Base-by-base conservation (phyloP, 139 green algal genomes). In the Picochlorum costavermella region DNA sequence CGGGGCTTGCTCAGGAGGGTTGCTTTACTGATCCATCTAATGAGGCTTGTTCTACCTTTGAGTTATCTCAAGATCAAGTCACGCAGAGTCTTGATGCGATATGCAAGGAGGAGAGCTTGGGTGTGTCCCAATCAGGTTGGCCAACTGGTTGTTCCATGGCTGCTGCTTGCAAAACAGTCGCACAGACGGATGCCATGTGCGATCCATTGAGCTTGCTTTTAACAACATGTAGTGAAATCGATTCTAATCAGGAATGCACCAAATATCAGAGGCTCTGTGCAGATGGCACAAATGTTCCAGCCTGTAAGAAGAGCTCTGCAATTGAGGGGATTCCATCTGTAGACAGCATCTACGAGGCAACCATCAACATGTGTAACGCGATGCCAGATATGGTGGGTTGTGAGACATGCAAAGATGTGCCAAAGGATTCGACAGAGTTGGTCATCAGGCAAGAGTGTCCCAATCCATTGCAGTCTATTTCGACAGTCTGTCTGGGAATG, bases 141-240 rank as follows among this genome's bases (percentile, higher is more conserved):
- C 31, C 68, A 12, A 30, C 68, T 1, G 68, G 60, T 6, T 74
- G 68, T 51, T 57, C 68, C 6, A 49, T 74, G 60, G 69, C 31
- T 33, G 14, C 51, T 36, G 68, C 64, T 50, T 74, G 68, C 56
- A 49, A 70, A 43, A 17, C 36, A 9, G 68, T 50, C 17, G 33
- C 33, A 11, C 3, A 6, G 12, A n/a, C 50, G 0, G 50, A 59
- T 33, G 9, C 10, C 3, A 17, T 30, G 12, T 37, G 23, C 50
- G 5, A 16, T 31, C 50, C 50, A 0, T 30, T 59, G 20, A 14
- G 20, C 9, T 33, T 59, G 8, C 50, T 59, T n/a, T 37, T 30
- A 25, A 37, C n/a, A 14, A 25, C 50, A 12, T 59, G 50, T 3
- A 59, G 23, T 33, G 50, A 59, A 33, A 10, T 36, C 11, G 20